Base-by-base conservation (phyloP, 2,329 filamentous ascomycete genomes). In the Fusarium brachygibbosum region DNA sequence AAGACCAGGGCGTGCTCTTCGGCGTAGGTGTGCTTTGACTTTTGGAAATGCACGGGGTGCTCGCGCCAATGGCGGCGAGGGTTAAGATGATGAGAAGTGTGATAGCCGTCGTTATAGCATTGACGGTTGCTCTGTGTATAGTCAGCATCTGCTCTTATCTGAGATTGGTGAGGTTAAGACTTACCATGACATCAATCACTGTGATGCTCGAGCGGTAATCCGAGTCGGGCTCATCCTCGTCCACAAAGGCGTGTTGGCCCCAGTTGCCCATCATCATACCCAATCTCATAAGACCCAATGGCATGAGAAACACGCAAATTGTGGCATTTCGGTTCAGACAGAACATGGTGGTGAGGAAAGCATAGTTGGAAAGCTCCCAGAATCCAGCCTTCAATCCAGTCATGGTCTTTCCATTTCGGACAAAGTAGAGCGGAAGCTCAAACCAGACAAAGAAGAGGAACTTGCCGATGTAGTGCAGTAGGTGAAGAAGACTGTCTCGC, bases 21-120 rank as follows among this genome's bases (percentile, higher is more conserved):
- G 0, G 87, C 83, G 73, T 94, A 95, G 4, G 84, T 85, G 25
- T 86, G 80, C 78, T 93, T 93, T 45, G 88, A 86, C 70, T 89
- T 85, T 3, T 94, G 81, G 78, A 95, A 93, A 9, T 91, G 87
- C 14, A 88, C 83, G 0, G 92, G 92, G 72, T 94, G 92, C 21
- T 94, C 91, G 59, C 92, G 89, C 92, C 92, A 95, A 81, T 94
- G 93, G 3, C 92, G 88, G 29, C 87, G 85, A 1, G 91, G 92
- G 79, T 94, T 93, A 52, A 94, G 86, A 73, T 94, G 92, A 75
- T 94, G 92, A 19, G 91, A 93, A 9, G 91, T 94, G 79, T 94
- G 91, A 78, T 93, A 94, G 68, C 92, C 92, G 73, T 94, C 92
- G 72, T 94, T 94, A 85, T 90, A 94, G 81, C 91, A 94, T 79